phyloP scores from a whole-genome alignment of 2,329 filamentous ascomycete genomes.

The Cladosporium austrohemisphaericum region DNA sequence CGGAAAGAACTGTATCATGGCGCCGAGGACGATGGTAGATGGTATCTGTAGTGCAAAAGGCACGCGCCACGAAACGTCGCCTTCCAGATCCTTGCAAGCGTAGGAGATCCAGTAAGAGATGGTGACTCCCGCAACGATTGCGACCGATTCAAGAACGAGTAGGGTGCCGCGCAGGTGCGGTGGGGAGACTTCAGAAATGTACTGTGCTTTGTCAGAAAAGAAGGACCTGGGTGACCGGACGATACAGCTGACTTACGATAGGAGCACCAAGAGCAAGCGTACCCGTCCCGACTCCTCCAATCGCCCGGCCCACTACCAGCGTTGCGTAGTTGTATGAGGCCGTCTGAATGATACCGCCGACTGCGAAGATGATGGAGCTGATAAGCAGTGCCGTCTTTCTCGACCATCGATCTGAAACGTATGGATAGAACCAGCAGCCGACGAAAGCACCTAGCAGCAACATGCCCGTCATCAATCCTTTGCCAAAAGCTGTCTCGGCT shows the following conservation, averaged over 20 bases:
- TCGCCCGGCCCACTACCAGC: constrained; percentile 18
- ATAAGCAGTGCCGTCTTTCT: constrained; percentile 38
- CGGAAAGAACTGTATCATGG: background rate
- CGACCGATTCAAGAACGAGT: constrained; percentile 44
- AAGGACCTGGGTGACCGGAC: background rate
- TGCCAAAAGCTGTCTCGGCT: constrained; percentile 20
- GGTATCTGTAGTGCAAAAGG: constrained; percentile 44
- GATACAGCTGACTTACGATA: constrained; percentile 24
- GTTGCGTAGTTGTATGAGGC: constrained; percentile 19
- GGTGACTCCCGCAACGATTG: constrained; percentile 43
- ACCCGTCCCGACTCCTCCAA: constrained; percentile 21
- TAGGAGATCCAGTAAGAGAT: constrained; percentile 52
- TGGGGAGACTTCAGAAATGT: constrained; percentile 28
- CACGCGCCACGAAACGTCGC: constrained; percentile 43
- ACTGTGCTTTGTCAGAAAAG: constrained; percentile 18
- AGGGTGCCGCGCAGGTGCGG: constrained; percentile 34
- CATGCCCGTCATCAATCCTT: constrained; percentile 40
- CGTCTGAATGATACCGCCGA: constrained; percentile 39
- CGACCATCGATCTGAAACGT: constrained; percentile 37
- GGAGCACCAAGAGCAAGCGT: constrained; percentile 32
- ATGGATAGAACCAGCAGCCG: constrained; percentile 17
- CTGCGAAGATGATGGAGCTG: constrained; percentile 36
- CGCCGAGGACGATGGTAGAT: constrained; percentile 19
- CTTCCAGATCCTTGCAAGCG: constrained; percentile 44
- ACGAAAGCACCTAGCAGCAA: constrained; percentile 36